These are phyloP conservation scores for Curvularia hawaiiensis DNA, from an alignment of 2,329 filamentous ascomycete species.

Conservation along the genomic window DNA sequence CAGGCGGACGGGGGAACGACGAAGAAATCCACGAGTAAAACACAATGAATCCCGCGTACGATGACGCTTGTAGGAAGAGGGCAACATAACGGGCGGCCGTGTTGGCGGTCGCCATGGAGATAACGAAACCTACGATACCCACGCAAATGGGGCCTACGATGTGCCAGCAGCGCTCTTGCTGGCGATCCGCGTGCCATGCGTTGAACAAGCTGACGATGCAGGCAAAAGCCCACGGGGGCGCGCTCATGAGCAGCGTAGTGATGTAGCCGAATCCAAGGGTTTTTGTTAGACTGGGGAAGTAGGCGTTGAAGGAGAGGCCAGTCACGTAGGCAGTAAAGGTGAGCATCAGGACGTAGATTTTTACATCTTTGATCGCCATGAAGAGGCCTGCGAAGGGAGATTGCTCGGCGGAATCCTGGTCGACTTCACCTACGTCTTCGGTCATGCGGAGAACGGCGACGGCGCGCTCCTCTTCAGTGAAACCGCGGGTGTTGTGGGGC, in stretches of 20 bases:
- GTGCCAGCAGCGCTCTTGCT: constrained; percentile 59
- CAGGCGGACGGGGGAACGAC: constrained; percentile 59
- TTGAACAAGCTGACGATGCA: constrained; percentile 55
- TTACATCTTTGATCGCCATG: constrained; percentile 65
- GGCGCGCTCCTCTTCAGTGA: constrained; percentile 55
- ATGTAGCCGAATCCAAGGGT: constrained; percentile 49
- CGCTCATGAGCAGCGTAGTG: constrained; percentile 47
- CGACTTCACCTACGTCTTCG: constrained; percentile 58
- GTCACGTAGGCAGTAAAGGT: constrained; percentile 66
- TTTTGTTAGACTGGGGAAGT: constrained; percentile 46
- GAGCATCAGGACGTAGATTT: constrained; percentile 69
- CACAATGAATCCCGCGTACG: constrained; percentile 48
- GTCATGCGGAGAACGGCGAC: constrained; percentile 47
- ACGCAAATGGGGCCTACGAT: constrained; percentile 53
- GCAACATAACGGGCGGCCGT: constrained; percentile 42
- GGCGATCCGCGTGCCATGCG: constrained; percentile 58
- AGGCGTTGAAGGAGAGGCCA: constrained; percentile 50
- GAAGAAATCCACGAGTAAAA: constrained; percentile 47
- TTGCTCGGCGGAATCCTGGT: constrained; percentile 50
- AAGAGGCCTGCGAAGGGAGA: constrained; percentile 59
- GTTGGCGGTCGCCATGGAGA: constrained; percentile 39
- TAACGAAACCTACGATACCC: constrained; percentile 53
- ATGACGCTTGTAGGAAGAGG: constrained; percentile 45
- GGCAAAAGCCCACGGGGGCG: constrained; percentile 57
- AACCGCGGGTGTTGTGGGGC: constrained; percentile 51